Percentiles rank a stretch among this genome's conserved stretches.
phyloP scores from a whole-genome alignment of 768 basidiomycete species.

The Asterophora parasitica region DNA sequence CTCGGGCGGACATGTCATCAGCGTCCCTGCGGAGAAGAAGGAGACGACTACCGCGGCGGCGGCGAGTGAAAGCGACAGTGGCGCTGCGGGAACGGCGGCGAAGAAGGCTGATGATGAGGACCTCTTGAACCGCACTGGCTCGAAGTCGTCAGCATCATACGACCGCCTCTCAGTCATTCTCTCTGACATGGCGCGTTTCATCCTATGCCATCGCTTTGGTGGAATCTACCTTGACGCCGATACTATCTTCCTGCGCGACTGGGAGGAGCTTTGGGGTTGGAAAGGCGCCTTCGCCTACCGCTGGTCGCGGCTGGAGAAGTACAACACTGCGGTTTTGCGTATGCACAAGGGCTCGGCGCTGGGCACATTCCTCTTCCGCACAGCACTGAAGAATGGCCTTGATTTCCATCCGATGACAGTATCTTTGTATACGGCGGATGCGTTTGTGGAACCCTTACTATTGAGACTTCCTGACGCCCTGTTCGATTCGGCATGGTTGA shows the following conservation, averaged over 20 bases:
- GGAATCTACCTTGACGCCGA: conserved; percentile 95
- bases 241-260: conserved; percentile 86
- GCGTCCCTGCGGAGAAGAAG: conserved; percentile 40
- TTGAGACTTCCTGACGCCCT: conserved; percentile 85
- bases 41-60: conserved; percentile 18
- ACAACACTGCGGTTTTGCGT: conserved; percentile 90
- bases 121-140: conserved; percentile 73
- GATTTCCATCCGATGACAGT: conserved; percentile 97
- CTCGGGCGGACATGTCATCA: conserved; percentile 75
- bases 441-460: conserved; percentile 69
- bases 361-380: conserved; percentile 87
- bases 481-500: conserved; percentile 93
- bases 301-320: conserved; percentile 88
- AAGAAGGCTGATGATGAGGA: conserved; percentile 46
- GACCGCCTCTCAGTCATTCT: conserved; percentile 89
- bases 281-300: conserved; percentile 92
- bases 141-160: conserved; percentile 82
- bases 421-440: conserved; percentile 78
- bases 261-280: conserved; percentile 98
- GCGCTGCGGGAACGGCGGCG: conserved; percentile 42
- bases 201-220: conserved; percentile 89
- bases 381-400: conserved; percentile 83
- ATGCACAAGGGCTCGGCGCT: conserved; percentile 88
- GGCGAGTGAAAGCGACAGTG: conserved; percentile 46
- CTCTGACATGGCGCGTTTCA: conserved; percentile 96